phyloP scores from a whole-genome alignment of 495 filamentous ascomycete genomes.

The Penicillium fimorum region DNA sequence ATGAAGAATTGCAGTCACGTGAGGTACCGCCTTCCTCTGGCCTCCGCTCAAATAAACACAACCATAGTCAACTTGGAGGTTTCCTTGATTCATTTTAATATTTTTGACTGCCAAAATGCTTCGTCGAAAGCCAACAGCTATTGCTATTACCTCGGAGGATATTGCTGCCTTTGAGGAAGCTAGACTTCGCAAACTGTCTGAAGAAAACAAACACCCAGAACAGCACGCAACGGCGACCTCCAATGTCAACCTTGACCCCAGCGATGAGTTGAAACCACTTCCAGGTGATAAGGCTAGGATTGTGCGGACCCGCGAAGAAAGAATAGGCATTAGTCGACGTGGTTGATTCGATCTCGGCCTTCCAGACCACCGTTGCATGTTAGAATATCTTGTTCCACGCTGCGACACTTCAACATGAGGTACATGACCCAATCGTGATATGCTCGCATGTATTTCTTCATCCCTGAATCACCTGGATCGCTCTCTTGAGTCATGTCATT shows the following conservation, averaged over 20 bases:
- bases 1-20: constrained; percentile 17
- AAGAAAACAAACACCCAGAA: constrained; percentile 26
- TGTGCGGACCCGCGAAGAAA: constrained; percentile 49
- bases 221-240: constrained; percentile 23
- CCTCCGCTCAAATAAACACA: not conserved
- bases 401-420: not conserved
- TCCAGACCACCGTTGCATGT: not conserved
- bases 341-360: constrained; percentile 16
- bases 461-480: not conserved
- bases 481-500: not conserved
- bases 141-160: constrained; percentile 76
- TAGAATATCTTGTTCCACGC: not conserved
- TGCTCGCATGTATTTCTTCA: not conserved
- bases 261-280: constrained; percentile 57
- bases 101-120: constrained; percentile 55
- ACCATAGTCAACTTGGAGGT: not conserved
- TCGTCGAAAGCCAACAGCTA: constrained; percentile 74
- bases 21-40: constrained; percentile 2
- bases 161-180: constrained; percentile 71
- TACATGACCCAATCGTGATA: constrained; percentile 1
- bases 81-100: not conserved
- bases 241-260: constrained; percentile 49
- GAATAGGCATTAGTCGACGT: constrained; percentile 44
- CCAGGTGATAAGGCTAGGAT: constrained; percentile 53
- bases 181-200: constrained; percentile 33